Conservation (phyloP, 306 rosid species). For the Citrullus colocynthis region DNA sequence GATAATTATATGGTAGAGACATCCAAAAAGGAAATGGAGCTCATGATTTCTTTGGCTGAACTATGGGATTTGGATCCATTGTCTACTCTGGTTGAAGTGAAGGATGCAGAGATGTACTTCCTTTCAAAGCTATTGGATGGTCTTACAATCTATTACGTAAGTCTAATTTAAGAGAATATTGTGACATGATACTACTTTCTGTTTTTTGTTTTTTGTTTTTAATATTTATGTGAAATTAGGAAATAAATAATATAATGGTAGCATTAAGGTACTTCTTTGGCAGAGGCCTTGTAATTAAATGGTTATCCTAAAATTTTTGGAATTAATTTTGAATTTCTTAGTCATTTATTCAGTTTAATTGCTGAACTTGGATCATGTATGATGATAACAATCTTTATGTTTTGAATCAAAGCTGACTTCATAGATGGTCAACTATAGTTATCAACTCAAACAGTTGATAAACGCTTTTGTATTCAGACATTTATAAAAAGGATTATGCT, state of each 20-base stretch:
- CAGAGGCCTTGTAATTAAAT: not conserved
- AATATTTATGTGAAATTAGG: not conserved
- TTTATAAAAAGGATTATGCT: not conserved
- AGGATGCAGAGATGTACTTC: constrained; percentile 40
- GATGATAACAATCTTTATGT: not conserved
- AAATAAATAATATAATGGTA: not conserved
- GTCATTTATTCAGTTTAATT: not conserved
- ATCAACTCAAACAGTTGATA: not conserved
- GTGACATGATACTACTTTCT: not conserved
- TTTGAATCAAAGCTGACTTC: not conserved
- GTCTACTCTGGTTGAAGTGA: constrained; percentile 19
- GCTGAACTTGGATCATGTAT: not conserved
- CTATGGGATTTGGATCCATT: constrained; percentile 49
- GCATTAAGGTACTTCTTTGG: not conserved
- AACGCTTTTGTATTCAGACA: not conserved
- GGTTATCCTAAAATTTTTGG: not conserved
- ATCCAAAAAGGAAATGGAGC: constrained; percentile 29
- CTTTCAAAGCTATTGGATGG: constrained; percentile 61
- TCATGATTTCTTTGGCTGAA: constrained; percentile 32
- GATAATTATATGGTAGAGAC: constrained; percentile 17
- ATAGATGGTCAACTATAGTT: not conserved
- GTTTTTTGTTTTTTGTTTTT: not conserved
- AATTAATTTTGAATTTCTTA: not conserved
- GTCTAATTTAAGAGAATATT: constrained; percentile 14
- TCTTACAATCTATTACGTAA: constrained; percentile 57